phyloP scores from a whole-genome alignment of 73 alveolate genomes.

The Breviolum minutum region DNA sequence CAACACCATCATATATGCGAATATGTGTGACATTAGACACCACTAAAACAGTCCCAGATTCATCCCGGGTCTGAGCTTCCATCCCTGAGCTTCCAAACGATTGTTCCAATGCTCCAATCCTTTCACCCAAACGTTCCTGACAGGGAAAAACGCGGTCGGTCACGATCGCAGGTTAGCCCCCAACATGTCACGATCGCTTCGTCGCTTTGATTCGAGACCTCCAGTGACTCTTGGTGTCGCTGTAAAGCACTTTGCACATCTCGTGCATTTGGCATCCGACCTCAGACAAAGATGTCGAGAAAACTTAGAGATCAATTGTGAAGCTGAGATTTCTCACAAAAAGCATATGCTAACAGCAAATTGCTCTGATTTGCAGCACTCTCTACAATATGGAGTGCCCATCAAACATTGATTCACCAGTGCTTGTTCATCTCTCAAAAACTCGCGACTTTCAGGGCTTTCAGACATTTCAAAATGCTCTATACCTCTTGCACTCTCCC shows the following conservation, averaged over 20 bases:
- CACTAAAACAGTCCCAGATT: too few relatives aligned
- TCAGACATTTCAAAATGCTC: not conserved
- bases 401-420: too few relatives aligned
- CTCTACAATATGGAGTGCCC: too few relatives aligned
- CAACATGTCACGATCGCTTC: too few relatives aligned
- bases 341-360: too few relatives aligned
- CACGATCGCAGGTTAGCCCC: not conserved
- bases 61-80: not conserved
- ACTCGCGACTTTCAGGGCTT: not conserved
- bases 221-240: conserved; percentile 56
- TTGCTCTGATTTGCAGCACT: too few relatives aligned
- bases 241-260: conserved; percentile 37
- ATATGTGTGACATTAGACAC: too few relatives aligned
- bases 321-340: too few relatives aligned
- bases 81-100: not conserved
- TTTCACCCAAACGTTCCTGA: conserved; percentile 38
- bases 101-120: conserved; percentile 31
- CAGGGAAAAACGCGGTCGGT: not conserved
- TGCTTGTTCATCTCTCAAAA: too few relatives aligned
- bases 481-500: not conserved
- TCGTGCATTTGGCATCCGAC: conserved; percentile 36
- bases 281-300: not conserved
- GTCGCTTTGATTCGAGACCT: not conserved
- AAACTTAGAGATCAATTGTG: not conserved
- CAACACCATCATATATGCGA: too few relatives aligned